Evolutionary conservation across 257 asterid genomes (phyloP), one percentile per base, ranked within the genome.

Genomic region (Mitragyna speciosa): DNA sequence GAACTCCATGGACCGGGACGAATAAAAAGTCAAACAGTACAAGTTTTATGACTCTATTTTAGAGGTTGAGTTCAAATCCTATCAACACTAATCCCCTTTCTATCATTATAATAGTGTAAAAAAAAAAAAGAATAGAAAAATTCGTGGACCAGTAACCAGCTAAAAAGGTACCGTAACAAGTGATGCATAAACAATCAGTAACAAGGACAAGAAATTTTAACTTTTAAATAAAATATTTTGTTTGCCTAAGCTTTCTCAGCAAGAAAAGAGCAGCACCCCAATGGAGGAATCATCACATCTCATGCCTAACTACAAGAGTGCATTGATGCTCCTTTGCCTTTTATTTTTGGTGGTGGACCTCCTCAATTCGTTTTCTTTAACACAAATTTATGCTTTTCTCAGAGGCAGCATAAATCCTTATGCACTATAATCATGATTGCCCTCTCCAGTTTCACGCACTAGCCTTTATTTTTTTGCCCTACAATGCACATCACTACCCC

Each of bases 251-350:
- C 43, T 26, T 77, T 51, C 39, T 26, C 45, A 31, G 77, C 26
- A 58, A 77, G 43, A 77, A 82, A 83, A 82, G 80, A 41, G 76
- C 47, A 51, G 61, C 77, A 79, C 39, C 74, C 5, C 11, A 59
- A 61, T 48, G 52, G 64, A 43, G 65, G 54, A 79, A 87, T 83
- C 87, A 91, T 85, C 75, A 79, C 79, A 59, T 82, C 85, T 79
- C 73, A 81, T 70, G 71, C 84, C 76, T 79, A 82, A 74, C 82
- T 70, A 86, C 73, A 79, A 73, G 33, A 49, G 11, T 22, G 80
- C 79, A 76, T 83, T 78, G 76, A 88, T 83, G 82, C 58, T 74
- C 63, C 59, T 81, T 70, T 73, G 73, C 28, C 15, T 3, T 36
- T 20, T 36, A 7, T 39, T 20, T 69, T 69, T 69, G 49, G 76